Evolutionary conservation across 805 yeast genomes (phyloP).

Genomic region (Metschnikowia noctiluminum): DNA sequence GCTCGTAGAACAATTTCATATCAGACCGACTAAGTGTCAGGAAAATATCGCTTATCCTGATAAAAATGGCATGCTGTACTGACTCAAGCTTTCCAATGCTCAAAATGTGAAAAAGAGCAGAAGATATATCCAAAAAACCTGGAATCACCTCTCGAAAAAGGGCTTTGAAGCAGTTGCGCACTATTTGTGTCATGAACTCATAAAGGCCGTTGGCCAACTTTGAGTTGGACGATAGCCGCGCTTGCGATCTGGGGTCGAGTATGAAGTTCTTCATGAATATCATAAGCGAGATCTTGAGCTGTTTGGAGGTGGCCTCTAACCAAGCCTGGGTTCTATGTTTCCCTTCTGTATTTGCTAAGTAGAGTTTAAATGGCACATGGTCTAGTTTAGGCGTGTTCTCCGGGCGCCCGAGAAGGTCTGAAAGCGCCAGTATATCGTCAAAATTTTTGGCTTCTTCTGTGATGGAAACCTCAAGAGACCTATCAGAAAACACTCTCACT

Average conservation of each 20-base stretch:
- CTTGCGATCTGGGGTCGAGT: constrained; percentile 15
- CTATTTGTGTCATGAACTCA: constrained; percentile 21
- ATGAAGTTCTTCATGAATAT: constrained; percentile 30
- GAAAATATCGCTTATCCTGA: constrained; percentile 5
- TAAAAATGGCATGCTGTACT: constrained; percentile 7
- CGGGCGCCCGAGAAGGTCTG: background rate
- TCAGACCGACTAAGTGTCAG: constrained; percentile 8
- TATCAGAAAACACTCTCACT: constrained; percentile 31
- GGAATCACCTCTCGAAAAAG: constrained; percentile 31
- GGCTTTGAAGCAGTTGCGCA: constrained; percentile 28
- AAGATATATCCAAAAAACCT: constrained; percentile 27
- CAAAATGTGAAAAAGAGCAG: constrained; percentile 20
- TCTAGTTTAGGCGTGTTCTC: background rate
- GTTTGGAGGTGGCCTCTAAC: constrained; percentile 37
- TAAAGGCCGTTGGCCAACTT: constrained; percentile 23
- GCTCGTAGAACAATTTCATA: constrained; percentile 13
- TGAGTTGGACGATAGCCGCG: constrained; percentile 22
- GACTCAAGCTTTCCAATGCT: background rate
- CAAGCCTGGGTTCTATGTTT: constrained; percentile 24
- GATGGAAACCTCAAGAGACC: constrained; percentile 10
- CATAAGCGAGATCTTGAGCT: constrained; percentile 33
- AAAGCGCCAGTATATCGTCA: constrained; percentile 1
- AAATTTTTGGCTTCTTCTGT: background rate
- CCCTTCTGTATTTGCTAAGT: background rate
- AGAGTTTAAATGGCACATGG: background rate